Evolutionary conservation across 441 rosid genomes (phyloP), one percentile per base, ranked within the genome.

Genomic region (Adansonia rubrostipa): DNA sequence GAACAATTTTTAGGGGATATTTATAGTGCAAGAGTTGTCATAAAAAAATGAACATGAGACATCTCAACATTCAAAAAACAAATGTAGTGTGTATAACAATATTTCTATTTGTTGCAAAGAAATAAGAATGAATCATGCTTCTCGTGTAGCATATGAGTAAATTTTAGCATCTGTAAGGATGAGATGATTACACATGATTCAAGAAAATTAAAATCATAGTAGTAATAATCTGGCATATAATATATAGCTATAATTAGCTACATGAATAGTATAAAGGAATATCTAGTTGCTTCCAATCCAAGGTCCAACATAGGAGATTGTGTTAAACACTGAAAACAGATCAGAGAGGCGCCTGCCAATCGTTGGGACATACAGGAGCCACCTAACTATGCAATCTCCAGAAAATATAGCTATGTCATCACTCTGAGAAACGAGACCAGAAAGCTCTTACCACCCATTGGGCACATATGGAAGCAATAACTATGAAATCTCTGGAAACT

Each of bases 1-100:
- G 74, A 22, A n/a, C 13, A 24, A 28, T 14, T 17, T 50, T 67
- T 19, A 67, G 7, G 72, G 54, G 72, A 10, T 45, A 19, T 17
- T 19, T 10, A 19, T 67, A 45, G 54, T 67, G 36, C 53, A 67
- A 66, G 15, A 66, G 15, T 45, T 45, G n/a, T 67, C 71, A 66
- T 44, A 3, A 65, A 42, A 9, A 40, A 7, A 42, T n/a, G 48
- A 6, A 66, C 71, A 66, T 4, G 8, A 42, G 28, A 66, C 15
- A 61, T 24, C 28, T 42, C 28, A 17, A 66, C 10, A 42, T n/a
- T 42, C 13, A 42, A 66, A 42, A 1, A 66, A 14, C 13, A 42
- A 66, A 42, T 47, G 44, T 44, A 54, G 54, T 45, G 17, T 44
- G 71, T n/a, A 65, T 28, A n/a, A 20, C 19, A 45, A 17, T 3